A percentile compares a stretch with the other conserved stretches of the same genome.
phyloP scores from a whole-genome alignment of 495 filamentous ascomycete genomes.

The Penicillium chermesinum region DNA sequence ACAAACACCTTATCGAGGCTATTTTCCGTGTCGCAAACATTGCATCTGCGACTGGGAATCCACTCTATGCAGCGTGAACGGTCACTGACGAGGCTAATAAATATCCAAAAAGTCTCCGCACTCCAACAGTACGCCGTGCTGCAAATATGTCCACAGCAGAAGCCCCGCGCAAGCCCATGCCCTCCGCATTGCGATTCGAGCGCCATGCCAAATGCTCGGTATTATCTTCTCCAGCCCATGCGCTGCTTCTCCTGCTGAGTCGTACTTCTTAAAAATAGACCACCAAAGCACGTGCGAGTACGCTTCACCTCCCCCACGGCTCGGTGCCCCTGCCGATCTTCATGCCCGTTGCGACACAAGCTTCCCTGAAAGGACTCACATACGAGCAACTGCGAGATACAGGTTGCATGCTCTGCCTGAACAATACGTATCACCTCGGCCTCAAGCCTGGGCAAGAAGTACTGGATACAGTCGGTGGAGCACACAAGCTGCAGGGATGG shows the following conservation, averaged over 20 bases:
- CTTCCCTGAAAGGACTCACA: constrained; percentile 89
- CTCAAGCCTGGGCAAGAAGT: constrained; percentile 88
- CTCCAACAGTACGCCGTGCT: background rate
- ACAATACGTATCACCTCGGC: constrained; percentile 97
- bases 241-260: background rate
- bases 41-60: constrained; percentile 2
- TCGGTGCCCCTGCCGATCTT: constrained; percentile 85
- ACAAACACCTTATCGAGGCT: constrained; percentile 25
- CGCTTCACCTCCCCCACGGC: constrained; percentile 86
- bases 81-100: constrained; percentile 6
- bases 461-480: constrained; percentile 80
- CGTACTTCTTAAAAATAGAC: constrained; percentile 49
- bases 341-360: constrained; percentile 99
- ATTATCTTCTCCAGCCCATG: constrained; percentile 24
- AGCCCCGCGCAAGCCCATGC: constrained; percentile 45
- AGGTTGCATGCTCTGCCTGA: constrained; percentile 85
- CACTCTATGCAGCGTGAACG: constrained; percentile 20
- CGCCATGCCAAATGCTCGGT: constrained; percentile 80
- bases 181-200: constrained; percentile 76
- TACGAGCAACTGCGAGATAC: constrained; percentile 85
- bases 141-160: constrained; percentile 36
- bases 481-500: constrained; percentile 93
- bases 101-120: constrained; percentile 1
- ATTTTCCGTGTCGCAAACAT: constrained; percentile 15
- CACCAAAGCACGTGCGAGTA: constrained; percentile 90